These are phyloP conservation scores for Dictyostelium firmibasis DNA, from an alignment of 78 protist species.

Conservation along the genomic window DNA sequence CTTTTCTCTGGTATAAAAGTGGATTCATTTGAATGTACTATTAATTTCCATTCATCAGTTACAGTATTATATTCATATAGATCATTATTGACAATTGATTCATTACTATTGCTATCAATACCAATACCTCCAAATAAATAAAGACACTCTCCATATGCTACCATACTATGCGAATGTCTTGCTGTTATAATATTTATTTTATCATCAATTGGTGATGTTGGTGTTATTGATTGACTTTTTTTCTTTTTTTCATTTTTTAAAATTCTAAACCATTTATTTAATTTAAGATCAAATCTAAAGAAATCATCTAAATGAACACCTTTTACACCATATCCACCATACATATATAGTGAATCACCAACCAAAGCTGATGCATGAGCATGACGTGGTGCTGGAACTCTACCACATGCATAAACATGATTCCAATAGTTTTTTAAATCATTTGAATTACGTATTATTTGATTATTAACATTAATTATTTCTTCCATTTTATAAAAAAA, in stretches of 20 bases:
- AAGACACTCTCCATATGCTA: neutral
- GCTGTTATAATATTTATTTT: neutral
- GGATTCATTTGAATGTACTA: neutral
- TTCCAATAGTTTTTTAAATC: neutral
- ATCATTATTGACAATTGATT: neutral
- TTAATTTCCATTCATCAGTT: neutral
- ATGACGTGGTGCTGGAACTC: slow-evolving; percentile 12
- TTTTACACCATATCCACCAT: slow-evolving; percentile 43
- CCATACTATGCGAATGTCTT: slow-evolving; percentile 31
- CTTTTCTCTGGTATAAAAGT: neutral
- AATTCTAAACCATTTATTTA: slow-evolving; percentile 9
- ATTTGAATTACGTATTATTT: neutral
- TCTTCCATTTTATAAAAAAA: neutral
- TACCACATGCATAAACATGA: neutral
- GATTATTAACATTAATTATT: neutral
- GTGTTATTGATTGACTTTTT: neutral
- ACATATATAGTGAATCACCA: neutral
- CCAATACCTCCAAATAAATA: slow-evolving; percentile 53
- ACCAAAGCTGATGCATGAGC: neutral
- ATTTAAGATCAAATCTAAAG: slow-evolving; percentile 11
- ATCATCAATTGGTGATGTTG: neutral
- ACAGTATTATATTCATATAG: neutral
- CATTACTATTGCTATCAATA: neutral
- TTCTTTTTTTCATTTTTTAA: neutral
- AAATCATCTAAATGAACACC: slow-evolving; percentile 42